Percentiles rank a stretch among this genome's conserved stretches.
These are phyloP conservation scores for Collybiopsis luxurians DNA, from an alignment of 768 basidiomycete species.

Conservation along the genomic window DNA sequence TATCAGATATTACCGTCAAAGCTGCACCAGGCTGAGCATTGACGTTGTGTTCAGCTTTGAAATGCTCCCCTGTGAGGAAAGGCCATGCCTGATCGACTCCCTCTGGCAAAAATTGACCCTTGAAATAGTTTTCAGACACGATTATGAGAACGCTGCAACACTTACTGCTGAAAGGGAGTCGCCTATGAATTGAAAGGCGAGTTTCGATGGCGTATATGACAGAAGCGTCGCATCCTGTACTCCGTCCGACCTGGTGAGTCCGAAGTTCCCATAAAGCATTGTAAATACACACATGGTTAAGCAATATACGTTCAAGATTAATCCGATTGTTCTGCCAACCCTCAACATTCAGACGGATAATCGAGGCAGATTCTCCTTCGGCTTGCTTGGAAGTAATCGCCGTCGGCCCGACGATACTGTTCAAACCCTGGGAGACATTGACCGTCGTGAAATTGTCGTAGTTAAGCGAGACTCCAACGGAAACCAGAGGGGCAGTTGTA, in stretches of 20 bases:
- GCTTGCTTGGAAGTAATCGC: not conserved
- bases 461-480: constrained; percentile 47
- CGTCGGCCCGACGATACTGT: constrained; percentile 31
- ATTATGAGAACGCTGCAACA: not conserved
- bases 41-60: constrained; percentile 50
- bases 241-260: not conserved
- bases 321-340: constrained; percentile 62
- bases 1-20: constrained; percentile 29
- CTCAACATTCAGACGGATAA: constrained; percentile 48
- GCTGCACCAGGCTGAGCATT: constrained; percentile 56
- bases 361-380: constrained; percentile 14
- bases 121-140: not conserved
- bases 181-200: constrained; percentile 56
- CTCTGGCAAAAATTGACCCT: constrained; percentile 53
- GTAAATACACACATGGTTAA: constrained; percentile 36
- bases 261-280: not conserved
- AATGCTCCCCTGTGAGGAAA: constrained; percentile 46
- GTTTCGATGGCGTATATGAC: constrained; percentile 41
- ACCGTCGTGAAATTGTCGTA: constrained; percentile 43
- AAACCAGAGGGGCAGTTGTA: constrained; percentile 44
- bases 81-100: constrained; percentile 60
- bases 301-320: constrained; percentile 42
- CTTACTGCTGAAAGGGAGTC: constrained; percentile 55
- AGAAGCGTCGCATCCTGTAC: constrained; percentile 40
- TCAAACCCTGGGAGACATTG: constrained; percentile 46